Evolutionary conservation across 441 rosid species (phyloP), one percentile per base, ranked within the genome.

Genomic region (Arabidopsis hybrid): DNA sequence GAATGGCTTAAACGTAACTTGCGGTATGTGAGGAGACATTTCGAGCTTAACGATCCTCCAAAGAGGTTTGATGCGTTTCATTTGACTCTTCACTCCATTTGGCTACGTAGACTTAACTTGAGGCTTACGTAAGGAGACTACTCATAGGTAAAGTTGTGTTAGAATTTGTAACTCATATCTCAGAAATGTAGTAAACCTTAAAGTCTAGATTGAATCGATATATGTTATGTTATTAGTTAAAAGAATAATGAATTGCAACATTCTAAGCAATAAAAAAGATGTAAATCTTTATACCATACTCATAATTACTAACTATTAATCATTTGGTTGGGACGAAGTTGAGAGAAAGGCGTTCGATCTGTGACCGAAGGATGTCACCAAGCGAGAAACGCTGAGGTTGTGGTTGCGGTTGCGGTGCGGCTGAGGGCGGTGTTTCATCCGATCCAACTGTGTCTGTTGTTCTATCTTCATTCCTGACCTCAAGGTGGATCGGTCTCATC

Each of bases 71-170:
- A 95, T 64, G 87, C 83, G 61, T 92, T 89, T 78, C 98, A 95
- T 47, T 85, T 91, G 95, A 87, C 82, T 7, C 73, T 95, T 69
- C 99, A 95, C 75, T 95, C 99, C 13, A 80, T 95, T 38, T 95
- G 99, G 98, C 87, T 95, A 66, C 80, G 99, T 63, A 86, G 99
- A 81, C 60, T 92, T 67, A 91, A 95, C 78, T 8, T 80, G 72
- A 83, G 65, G 82, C 79, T 83, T 7, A 55, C 49, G 47, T 86
- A 78, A 78, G 17, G 31, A 29, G 34, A 46, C 16, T 14, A 11
- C 17, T 63, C 72, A 10, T 60, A 67, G 46, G 55, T 18, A 61
- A 35, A 47, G 11, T 34, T 45, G 14, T 39, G 60, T 70, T 64
- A 70, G 71, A 50, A 11, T 17, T 18, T 35, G 2, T 69, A 69